Evolutionary conservation across 805 yeast genomes (phyloP).

Genomic region (Ogataea degrootiae): DNA sequence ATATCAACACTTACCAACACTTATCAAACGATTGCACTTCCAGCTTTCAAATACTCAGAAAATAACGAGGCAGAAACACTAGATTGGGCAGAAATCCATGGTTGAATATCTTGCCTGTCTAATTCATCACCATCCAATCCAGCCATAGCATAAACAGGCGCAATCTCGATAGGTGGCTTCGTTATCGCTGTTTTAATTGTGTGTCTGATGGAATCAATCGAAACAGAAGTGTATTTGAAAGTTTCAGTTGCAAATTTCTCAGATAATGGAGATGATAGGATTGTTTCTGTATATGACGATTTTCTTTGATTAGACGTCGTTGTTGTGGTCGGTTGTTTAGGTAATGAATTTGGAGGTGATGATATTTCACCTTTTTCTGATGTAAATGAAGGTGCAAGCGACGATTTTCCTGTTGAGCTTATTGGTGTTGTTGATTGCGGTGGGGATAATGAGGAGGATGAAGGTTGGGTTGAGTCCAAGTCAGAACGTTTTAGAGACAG

Average conservation of each 20-base stretch:
- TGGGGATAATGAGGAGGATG: background rate
- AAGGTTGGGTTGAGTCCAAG: background rate
- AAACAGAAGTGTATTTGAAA: constrained; percentile 14
- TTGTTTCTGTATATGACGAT: constrained; percentile 3
- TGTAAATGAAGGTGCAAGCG: background rate
- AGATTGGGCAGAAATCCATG: background rate
- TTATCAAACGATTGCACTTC: background rate
- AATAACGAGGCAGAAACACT: constrained; percentile 1
- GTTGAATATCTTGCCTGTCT: background rate
- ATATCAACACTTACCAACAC: background rate
- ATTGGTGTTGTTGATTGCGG: background rate
- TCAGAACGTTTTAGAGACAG: constrained; percentile 14
- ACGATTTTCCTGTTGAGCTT: background rate
- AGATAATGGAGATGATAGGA: constrained; percentile 9
- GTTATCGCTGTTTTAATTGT: constrained; percentile 9
- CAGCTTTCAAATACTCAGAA: no score
- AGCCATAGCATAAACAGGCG: constrained; percentile 10
- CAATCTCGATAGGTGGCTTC: constrained; percentile 10
- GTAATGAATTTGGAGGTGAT: background rate
- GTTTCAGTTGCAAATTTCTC: constrained; percentile 13
- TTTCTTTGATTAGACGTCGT: background rate
- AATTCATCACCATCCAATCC: background rate
- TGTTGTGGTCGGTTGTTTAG: no score
- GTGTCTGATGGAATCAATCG: constrained; percentile 9
- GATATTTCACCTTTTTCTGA: background rate